Base-by-base conservation (phyloP, 2,329 filamentous ascomycete species). In the Colletotrichum tanaceti region DNA sequence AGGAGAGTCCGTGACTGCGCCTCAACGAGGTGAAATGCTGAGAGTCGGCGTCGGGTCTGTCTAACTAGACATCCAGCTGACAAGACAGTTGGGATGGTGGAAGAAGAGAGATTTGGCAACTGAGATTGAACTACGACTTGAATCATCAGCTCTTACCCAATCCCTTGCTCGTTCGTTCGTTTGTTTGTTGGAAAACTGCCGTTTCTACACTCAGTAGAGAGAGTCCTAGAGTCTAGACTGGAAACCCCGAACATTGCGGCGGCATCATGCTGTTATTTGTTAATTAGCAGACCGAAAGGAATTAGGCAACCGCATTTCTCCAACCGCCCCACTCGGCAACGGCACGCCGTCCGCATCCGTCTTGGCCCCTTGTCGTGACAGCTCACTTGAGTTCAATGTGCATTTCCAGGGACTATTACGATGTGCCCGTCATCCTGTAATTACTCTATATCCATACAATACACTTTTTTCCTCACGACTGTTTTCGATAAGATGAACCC, bases 241-340 rank as follows among this genome's bases (percentile, higher is more conserved):
- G 35, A 60, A 18, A 22, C 32, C 22, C 22, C 16, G 11, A 20
- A 11, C 32, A 16, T 44, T 20, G 35, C 32, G 18, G 44, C 35
- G 38, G n/a, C 41, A 35, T 46, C 24, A 38, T 58, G 41, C 24
- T n/a, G 41, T 46, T 38, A 39, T 39, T 35, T n/a, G 41, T 46
- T 38, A 39, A 49, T 35, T 41, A 24, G 16, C 44, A 41, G 14
- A 32, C 7, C 9, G 57, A n/a, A n/a, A 20, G 6, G 22, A 50
- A 49, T 50, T 41, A 60, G 58, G 58, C 44, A 50, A 60, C 58
- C 58, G 46, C 50, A 49, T 50, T 49, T 43, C 20, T 38, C 20
- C 16, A 22, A 16, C 13, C 32, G 44, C 43, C 49, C 57, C 57
- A 59, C 57, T 28, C 32, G 10, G 43, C 44, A n/a, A 13, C 57